These are phyloP conservation scores for Exidia glandulosa DNA, from an alignment of 768 basidiomycete genomes.

Conservation along the genomic window DNA sequence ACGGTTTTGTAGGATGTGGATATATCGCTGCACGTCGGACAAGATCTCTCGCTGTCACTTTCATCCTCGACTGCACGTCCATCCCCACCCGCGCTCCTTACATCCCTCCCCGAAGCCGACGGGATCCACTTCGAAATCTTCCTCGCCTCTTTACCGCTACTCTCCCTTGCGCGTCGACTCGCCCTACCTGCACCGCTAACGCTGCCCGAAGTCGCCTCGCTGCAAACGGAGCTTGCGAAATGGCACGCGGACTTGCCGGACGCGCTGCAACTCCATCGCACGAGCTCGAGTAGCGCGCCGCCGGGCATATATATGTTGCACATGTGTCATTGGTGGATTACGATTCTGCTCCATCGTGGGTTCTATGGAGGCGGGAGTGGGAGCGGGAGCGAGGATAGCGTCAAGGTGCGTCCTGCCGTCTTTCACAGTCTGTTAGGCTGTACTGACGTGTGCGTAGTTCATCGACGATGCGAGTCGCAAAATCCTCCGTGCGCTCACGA, in stretches of 20 bases:
- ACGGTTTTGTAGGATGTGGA: background rate
- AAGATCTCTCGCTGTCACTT: background rate
- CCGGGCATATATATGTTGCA: constrained; percentile 49
- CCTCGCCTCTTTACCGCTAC: background rate
- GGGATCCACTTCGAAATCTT: background rate
- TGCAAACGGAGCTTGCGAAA: background rate
- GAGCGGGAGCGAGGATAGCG: background rate
- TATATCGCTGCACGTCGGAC: background rate
- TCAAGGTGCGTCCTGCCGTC: background rate
- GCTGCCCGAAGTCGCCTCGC: background rate
- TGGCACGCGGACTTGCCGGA: background rate
- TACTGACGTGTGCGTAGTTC: background rate
- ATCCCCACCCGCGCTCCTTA: background rate
- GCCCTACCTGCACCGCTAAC: background rate
- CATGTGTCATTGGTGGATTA: constrained; percentile 45
- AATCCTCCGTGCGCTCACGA: background rate
- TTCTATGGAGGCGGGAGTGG: constrained; percentile 16
- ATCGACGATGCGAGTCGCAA: background rate
- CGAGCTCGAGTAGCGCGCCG: constrained; percentile 39
- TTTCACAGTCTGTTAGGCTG: background rate
- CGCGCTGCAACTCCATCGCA: constrained; percentile 13
- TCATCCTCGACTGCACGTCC: background rate
- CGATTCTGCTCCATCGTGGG: constrained; percentile 50
- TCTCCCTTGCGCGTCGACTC: background rate
- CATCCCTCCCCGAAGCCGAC: background rate